Evolutionary conservation across 345 rosid species (phyloP).

Genomic region (Hypericum androsaemum): DNA sequence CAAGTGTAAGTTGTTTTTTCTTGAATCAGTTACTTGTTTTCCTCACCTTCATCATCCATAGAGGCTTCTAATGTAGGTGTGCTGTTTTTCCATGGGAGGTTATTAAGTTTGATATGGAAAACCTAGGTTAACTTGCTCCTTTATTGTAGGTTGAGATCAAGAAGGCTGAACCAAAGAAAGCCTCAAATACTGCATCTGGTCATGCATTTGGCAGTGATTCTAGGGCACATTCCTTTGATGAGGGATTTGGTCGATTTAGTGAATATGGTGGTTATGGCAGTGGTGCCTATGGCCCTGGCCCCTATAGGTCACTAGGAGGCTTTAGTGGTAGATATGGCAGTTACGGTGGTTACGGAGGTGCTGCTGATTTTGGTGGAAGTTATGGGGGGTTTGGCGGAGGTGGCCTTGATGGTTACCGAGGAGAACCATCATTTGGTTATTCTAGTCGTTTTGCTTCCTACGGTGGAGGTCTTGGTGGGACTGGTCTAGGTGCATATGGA

Average conservation of each 20-base stretch:
- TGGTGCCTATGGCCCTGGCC: slow-evolving; percentile 22
- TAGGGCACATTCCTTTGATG: slow-evolving; percentile 21
- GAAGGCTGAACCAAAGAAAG: slow-evolving; percentile 29
- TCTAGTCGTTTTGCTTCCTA: slow-evolving; percentile 18
- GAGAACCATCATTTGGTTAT: slow-evolving; percentile 18
- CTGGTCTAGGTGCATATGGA: slow-evolving; percentile 15
- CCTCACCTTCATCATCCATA: background rate
- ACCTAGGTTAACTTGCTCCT: slow-evolving; percentile 23
- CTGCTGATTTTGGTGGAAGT: slow-evolving; percentile 16
- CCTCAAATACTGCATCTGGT: slow-evolving; percentile 19
- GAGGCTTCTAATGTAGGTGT: background rate
- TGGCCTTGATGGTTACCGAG: slow-evolving; percentile 16
- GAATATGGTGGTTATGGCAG: slow-evolving; percentile 21
- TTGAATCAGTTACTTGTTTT: background rate
- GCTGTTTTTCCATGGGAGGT: slow-evolving; percentile 10
- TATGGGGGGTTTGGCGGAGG: slow-evolving; percentile 18
- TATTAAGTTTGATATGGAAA: slow-evolving; percentile 6
- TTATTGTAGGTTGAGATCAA: slow-evolving; percentile 29
- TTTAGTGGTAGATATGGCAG: slow-evolving; percentile 18
- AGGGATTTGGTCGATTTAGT: slow-evolving; percentile 19
- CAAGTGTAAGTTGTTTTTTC: no score
- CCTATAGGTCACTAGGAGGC: slow-evolving; percentile 19
- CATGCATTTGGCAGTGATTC: slow-evolving; percentile 25
- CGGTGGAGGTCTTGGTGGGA: slow-evolving; percentile 7
- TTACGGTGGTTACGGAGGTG: slow-evolving; percentile 20